A percentile compares a stretch with the other conserved stretches of the same genome.
Conservation (phyloP, 208 protist genomes). For the Polymyxa betae region DNA sequence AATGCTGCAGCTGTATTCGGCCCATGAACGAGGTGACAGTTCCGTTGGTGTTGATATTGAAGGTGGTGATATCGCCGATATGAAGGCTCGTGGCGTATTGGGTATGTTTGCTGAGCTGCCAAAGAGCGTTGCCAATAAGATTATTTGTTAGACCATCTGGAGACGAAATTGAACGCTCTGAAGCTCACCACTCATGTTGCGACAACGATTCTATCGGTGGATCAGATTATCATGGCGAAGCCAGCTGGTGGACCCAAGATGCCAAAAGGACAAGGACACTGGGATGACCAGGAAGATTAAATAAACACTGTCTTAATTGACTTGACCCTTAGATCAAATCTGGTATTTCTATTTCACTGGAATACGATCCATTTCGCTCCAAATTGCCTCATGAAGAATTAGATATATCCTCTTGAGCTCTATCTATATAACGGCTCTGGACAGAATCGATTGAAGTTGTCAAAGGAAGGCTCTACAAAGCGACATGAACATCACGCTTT, state of each 20-base stretch:
- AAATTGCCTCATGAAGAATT: too few species aligned
- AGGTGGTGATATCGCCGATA: constrained; percentile 32
- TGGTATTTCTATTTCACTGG: too few species aligned
- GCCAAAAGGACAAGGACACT: constrained; percentile 45
- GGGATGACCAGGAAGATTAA: constrained; percentile 61
- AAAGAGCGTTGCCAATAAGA: neutral
- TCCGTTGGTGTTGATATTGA: constrained; percentile 63
- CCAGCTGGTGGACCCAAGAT: constrained; percentile 92
- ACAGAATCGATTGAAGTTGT: too few species aligned
- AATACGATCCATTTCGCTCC: too few species aligned
- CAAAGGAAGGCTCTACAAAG: too few species aligned
- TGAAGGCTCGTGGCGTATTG: constrained; percentile 73
- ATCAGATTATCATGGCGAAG: constrained; percentile 97
- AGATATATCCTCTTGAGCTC: too few species aligned
- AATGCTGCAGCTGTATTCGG: constrained; percentile 60
- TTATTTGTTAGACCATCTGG: constrained; percentile 82
- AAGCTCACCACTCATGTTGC: constrained; percentile 89
- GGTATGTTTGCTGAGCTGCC: neutral
- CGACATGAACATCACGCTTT: too few species aligned
- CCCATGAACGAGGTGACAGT: constrained; percentile 60
- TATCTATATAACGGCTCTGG: too few species aligned
- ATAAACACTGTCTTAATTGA: too few species aligned
- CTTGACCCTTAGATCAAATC: too few species aligned
- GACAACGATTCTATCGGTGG: constrained; percentile 89
- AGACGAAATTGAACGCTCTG: constrained; percentile 72